Evolutionary conservation across 2,329 filamentous ascomycete genomes (phyloP).

Genomic region (Colletotrichum sp.): DNA sequence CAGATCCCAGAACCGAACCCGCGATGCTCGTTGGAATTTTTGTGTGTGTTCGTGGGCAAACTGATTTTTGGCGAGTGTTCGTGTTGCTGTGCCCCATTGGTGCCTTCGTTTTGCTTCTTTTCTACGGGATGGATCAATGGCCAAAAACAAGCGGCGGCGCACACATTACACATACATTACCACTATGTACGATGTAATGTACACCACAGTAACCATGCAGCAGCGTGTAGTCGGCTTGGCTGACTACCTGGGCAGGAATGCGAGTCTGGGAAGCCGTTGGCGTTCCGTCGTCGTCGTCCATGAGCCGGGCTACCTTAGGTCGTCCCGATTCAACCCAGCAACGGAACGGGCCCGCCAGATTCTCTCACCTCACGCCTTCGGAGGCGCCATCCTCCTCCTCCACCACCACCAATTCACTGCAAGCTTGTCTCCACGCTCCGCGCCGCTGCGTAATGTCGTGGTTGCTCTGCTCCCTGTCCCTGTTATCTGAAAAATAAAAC

Average conservation of each 20-base stretch:
- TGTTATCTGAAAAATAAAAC: conserved; percentile 11
- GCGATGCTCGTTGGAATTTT: neutral
- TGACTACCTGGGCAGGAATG: neutral
- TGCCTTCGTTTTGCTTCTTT: neutral
- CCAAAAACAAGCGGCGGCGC: neutral
- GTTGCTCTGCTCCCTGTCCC: conserved; percentile 15
- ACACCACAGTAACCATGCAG: neutral
- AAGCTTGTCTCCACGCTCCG: neutral
- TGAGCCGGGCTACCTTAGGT: neutral
- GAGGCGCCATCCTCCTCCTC: neutral
- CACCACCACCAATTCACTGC: neutral
- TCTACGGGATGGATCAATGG: neutral
- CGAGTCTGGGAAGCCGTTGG: neutral
- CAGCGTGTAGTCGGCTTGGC: neutral
- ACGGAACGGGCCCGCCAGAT: conserved; percentile 2
- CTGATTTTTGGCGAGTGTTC: neutral
- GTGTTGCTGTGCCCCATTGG: neutral
- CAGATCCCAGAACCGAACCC: neutral
- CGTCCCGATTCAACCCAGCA: neutral
- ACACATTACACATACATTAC: neutral
- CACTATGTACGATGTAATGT: neutral
- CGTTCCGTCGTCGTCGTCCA: neutral
- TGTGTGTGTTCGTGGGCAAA: neutral
- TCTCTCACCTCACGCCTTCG: neutral
- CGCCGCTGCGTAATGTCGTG: neutral